phyloP scores from a whole-genome alignment of 1,139 yeast species.

The Kazachstania sp. region DNA sequence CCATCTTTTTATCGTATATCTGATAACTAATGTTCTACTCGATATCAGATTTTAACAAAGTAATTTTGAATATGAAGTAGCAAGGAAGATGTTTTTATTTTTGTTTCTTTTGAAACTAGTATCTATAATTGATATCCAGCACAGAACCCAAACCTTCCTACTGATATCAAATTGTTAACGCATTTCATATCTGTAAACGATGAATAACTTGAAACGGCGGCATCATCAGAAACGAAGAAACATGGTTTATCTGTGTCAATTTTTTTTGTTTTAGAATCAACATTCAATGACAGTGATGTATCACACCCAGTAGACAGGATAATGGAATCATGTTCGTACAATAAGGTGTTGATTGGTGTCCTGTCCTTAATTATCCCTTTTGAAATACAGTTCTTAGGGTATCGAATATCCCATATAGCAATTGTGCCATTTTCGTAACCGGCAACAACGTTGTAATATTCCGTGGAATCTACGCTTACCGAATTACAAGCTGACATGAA shows the following conservation, averaged over 20 bases:
- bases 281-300: conserved; percentile 12
- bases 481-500: conserved; percentile 16
- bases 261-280: conserved; percentile 1
- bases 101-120: no score
- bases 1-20: no score
- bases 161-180: conserved; percentile 10
- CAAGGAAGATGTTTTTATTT: no score
- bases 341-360: conserved; percentile 11
- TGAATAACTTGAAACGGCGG: conserved; percentile 13
- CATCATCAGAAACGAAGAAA: conserved; percentile 18
- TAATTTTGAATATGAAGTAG: no score
- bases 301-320: conserved; percentile 22
- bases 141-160: conserved; percentile 20
- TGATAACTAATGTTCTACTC: no score
- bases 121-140: conserved; percentile 3
- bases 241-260: conserved; percentile 8
- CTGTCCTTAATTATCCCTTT: conserved; percentile 13
- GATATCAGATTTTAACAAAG: no score
- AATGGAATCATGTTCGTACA: conserved; percentile 6
- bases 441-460: conserved; percentile 26
- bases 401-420: conserved; percentile 35
- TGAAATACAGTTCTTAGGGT: conserved; percentile 11
- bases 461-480: conserved; percentile 17
- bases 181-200: conserved; percentile 4
- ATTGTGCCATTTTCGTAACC: conserved; percentile 45